Evolutionary conservation across 129 eudicot species (phyloP), one percentile per base, ranked within the genome.

Genomic region (Heracleum sosnowskyi): DNA sequence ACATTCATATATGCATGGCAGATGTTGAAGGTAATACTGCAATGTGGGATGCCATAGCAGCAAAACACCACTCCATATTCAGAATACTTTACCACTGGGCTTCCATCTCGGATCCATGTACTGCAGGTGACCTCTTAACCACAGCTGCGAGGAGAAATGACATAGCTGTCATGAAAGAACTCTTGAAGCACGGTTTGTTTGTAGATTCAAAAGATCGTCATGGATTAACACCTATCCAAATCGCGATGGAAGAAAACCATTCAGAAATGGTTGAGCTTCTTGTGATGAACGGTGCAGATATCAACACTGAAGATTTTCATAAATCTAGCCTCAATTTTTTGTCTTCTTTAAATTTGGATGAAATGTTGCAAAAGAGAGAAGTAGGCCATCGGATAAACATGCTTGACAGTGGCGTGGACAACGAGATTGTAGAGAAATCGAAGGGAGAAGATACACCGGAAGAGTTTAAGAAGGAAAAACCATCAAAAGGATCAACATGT

Each of bases 1-100:
- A 60, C 68, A 60, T 60, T 26, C 33, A 66, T 66, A 31, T 63
- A 12, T 84, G 40, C 26, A 36, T 80, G 69, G 78, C 84, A 93
- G 98, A 93, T 81, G 36, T 74, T 29, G 81, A 93, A 44, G 97
- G 98, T 10, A 89, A 93, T 82, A 91, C 97, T 39, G 97, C 98
- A 71, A 42, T 93, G 81, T 91, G 98, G 98, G 98, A 89, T 72
- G 95, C 98, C 16, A 87, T 93, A 78, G 79, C 91, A 71, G 76
- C 90, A 82, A 89, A 91, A 79, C 88, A 93, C 83, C 92, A 93
- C 74, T 83, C 92, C 6, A 89, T 87, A 77, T 93, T 93, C 76
- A 86, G 86, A 45, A 84, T 91, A 24, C 82, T 93, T 13, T 91
- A 87, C 91, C 92, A 93, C 42, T 91, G 91, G 86, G 96, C 98